phyloP scores from a whole-genome alignment of 148 eudicot species.

The Cornus kousa region DNA sequence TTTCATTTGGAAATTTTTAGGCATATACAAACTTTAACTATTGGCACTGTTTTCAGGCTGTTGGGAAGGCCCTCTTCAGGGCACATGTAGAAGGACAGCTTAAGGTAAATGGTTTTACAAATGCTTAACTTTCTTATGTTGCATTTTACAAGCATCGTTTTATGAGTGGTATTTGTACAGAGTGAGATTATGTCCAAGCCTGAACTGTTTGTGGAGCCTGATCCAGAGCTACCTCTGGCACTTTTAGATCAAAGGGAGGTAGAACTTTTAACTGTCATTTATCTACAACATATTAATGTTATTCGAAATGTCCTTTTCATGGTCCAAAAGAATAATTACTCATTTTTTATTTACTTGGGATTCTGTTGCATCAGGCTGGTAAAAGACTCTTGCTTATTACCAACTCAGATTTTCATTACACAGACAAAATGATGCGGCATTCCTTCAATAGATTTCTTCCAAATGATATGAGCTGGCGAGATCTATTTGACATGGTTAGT shows the following conservation, averaged over 20 bases:
- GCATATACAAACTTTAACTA: slow-evolving; percentile 4
- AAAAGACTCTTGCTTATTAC: slow-evolving; percentile 88
- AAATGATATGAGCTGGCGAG: slow-evolving; percentile 91
- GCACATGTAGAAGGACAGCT: slow-evolving; percentile 99
- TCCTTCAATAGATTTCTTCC: slow-evolving; percentile 95
- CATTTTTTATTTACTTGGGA: slow-evolving; percentile 8
- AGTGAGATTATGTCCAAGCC: slow-evolving; percentile 99
- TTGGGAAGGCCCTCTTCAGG: slow-evolving; percentile 96
- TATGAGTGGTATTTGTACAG: slow-evolving; percentile 38
- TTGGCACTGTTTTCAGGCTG: slow-evolving; percentile 63
- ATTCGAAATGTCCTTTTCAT: not conserved
- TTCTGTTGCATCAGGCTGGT: slow-evolving; percentile 67
- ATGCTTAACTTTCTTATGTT: not conserved
- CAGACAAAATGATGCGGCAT: slow-evolving; percentile 95
- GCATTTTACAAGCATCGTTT: slow-evolving; percentile 10
- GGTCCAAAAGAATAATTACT: not conserved
- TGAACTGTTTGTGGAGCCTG: slow-evolving; percentile 92
- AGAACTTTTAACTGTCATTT: slow-evolving; percentile 13
- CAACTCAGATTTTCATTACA: slow-evolving; percentile 86
- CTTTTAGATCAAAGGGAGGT: slow-evolving; percentile 97
- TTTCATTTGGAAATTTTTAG: slow-evolving; percentile 2
- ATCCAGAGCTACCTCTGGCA: slow-evolving; percentile 93
- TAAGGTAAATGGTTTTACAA: slow-evolving; percentile 48
- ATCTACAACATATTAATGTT: not conserved
- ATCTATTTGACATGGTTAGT: slow-evolving; percentile 93